Conservation (phyloP, 306 rosid genomes). For the Vachellia pachyceras region DNA sequence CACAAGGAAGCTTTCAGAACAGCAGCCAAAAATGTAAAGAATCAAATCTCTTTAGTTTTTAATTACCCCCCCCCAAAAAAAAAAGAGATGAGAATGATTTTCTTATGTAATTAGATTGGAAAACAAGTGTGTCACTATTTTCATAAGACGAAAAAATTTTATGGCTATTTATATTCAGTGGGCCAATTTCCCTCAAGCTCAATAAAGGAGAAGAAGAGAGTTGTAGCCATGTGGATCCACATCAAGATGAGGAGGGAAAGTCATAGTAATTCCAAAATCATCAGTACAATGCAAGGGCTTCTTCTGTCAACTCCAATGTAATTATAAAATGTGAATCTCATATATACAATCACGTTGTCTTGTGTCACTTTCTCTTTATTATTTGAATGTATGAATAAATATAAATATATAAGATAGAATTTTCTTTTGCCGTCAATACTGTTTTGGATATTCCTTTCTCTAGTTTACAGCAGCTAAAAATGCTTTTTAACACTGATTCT, state of each 20-base stretch:
- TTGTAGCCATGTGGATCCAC: conserved; percentile 48
- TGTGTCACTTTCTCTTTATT: background rate
- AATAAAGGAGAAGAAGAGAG: conserved; percentile 61
- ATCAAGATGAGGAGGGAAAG: conserved; percentile 46
- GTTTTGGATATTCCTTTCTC: background rate
- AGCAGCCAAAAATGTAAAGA: conserved; percentile 83
- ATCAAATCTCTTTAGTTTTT: background rate
- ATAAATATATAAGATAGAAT: background rate
- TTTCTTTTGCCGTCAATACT: background rate
- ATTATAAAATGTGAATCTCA: background rate
- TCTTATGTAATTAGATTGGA: background rate
- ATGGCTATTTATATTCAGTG: conserved; percentile 56
- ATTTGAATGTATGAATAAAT: background rate
- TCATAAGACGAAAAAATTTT: conserved; percentile 1
- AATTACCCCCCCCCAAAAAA: background rate
- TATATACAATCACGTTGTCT: background rate
- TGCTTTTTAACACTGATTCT: background rate
- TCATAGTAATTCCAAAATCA: conserved; percentile 18
- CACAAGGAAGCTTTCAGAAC: conserved; percentile 96
- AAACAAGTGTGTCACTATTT: background rate
- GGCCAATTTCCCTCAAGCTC: conserved; percentile 83
- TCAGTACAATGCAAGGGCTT: conserved; percentile 13
- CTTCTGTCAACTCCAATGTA: background rate
- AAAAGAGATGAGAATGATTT: background rate
- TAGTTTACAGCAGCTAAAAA: background rate